Evolutionary conservation across 2,329 filamentous ascomycete species (phyloP), one percentile per base, ranked within the genome.

Genomic region (Fusarium albosuccineum): DNA sequence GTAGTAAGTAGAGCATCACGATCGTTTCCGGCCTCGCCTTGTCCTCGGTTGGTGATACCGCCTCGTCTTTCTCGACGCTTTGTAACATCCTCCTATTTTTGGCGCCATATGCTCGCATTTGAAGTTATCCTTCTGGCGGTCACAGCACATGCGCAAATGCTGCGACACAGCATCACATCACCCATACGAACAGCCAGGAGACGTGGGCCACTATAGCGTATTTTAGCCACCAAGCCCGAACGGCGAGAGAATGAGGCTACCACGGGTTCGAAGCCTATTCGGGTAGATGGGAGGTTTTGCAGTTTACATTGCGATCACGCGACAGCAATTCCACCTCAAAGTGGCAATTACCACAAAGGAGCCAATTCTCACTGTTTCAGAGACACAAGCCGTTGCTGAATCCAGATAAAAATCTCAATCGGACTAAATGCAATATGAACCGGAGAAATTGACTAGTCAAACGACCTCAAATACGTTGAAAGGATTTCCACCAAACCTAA

Each of bases 151-250:
- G 46, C 44, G 45, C 22, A 17, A 44, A 42, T 27, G 39, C 55
- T 37, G 39, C 46, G 29, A 26, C 37, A 42, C 46, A 22, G 50
- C 55, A 44, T 3, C 11, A 16, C 46, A 50, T 50, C 8, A 26
- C 22, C 17, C 46, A 52, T 44, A 55, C 52, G 52, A 50, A 37
- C 14, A 22, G 40, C 49, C 42, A 50, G 54, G 54, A 33, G 27
- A 11, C 6, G 1, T 11, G 22, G 10, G 33, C 26, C 22, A 37
- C 27, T 9, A 51, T 53, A 40, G 51, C 57, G 60, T 48, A 57
- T 29, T 60, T 55, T 34, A 33, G 41, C 17, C 26, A 33, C 30
- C 29, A 48, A 17, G 40, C 46, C 27, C 3, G 41, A 48, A 7
- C 9, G 44, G 29, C 34, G 40, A 9, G 27, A 48, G 36, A n/a